Evolutionary conservation across 305 asterid genomes (phyloP).

Genomic region (Fraxinus velutina): DNA sequence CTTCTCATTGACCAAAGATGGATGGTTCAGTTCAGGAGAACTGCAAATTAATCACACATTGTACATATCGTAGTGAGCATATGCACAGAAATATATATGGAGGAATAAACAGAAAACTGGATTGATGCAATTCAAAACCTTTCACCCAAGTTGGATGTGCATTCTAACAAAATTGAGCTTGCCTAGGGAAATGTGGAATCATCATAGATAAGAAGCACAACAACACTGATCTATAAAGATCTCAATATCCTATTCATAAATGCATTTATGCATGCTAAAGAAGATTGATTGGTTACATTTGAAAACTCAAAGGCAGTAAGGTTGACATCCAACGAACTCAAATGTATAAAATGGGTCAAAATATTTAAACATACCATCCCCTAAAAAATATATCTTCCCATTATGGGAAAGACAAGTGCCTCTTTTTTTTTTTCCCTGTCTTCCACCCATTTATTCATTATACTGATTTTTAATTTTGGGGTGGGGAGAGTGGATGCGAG

Average conservation of each 20-base stretch:
- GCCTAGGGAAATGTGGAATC: neutral
- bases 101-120: neutral
- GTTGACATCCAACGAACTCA: neutral
- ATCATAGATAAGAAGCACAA: neutral
- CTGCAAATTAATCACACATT: slow-evolving; percentile 40
- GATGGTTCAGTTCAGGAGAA: slow-evolving; percentile 57
- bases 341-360: neutral
- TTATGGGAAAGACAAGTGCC: neutral
- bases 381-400: neutral
- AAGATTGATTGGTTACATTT: neutral
- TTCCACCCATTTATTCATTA: neutral
- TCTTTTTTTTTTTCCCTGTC: neutral
- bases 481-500: neutral
- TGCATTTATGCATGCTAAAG: neutral
- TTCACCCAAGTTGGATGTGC: neutral
- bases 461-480: neutral
- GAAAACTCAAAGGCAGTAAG: neutral
- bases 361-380: neutral
- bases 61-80: slow-evolving; percentile 23
- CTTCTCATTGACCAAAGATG: slow-evolving; percentile 47
- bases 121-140: slow-evolving; percentile 12
- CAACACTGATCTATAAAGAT: neutral
- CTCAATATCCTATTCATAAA: neutral
- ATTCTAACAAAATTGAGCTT: neutral
- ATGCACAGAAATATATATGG: neutral